These are phyloP conservation scores for Ceratocystis albifundus DNA, from an alignment of 2,329 filamentous ascomycete species.

Conservation along the genomic window DNA sequence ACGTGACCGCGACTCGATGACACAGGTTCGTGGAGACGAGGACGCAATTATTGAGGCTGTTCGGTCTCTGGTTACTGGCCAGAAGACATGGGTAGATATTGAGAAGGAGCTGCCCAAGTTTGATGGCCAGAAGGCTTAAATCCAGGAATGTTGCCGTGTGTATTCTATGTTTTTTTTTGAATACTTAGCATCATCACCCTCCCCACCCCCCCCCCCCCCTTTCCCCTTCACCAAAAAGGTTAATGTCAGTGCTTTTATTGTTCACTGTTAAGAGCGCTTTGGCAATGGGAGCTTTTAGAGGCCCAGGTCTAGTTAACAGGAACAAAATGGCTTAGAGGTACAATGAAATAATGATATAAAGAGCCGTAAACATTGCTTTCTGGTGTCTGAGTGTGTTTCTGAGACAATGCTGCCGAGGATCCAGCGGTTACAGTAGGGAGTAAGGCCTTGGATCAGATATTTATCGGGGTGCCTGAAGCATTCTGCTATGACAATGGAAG, in stretches of 20 bases:
- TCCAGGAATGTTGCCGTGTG: background rate
- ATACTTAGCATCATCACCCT: too few relatives aligned
- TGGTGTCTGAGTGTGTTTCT: background rate
- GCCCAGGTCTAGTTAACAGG: background rate
- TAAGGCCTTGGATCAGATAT: background rate
- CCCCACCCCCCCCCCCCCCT: too few relatives aligned
- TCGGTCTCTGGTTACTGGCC: slow-evolving; percentile 33
- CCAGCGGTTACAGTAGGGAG: background rate
- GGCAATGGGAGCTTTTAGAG: background rate
- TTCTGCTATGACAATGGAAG: background rate
- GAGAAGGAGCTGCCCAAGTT: slow-evolving; percentile 71
- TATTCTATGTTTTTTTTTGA: background rate
- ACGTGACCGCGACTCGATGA: slow-evolving; percentile 70
- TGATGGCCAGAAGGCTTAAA: slow-evolving; percentile 53
- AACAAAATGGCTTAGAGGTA: background rate
- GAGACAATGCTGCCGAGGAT: background rate
- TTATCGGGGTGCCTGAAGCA: background rate
- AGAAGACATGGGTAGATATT: slow-evolving; percentile 56
- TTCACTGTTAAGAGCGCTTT: background rate
- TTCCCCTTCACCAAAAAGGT: too few relatives aligned
- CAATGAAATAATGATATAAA: background rate
- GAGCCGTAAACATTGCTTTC: background rate
- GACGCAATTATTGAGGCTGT: slow-evolving; percentile 62
- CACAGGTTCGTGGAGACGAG: slow-evolving; percentile 67
- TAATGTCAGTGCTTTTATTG: too few relatives aligned